These are phyloP conservation scores for Aegilops speltoides DNA, from an alignment of 176 grass and related monocot species.

Conservation along the genomic window DNA sequence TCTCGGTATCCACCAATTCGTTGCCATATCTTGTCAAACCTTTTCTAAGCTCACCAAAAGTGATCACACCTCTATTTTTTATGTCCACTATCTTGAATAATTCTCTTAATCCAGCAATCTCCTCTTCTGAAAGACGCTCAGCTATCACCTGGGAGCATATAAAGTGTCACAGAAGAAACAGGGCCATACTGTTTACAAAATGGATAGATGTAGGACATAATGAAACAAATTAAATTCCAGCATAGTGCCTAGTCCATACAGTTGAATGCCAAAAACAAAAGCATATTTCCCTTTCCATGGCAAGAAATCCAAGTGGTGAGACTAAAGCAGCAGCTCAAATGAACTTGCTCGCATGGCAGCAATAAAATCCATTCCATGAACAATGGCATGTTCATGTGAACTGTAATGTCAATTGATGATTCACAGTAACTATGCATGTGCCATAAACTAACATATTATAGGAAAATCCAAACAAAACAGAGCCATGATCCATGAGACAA, in stretches of 20 bases:
- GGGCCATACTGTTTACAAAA: neutral
- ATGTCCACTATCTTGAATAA: conserved; percentile 85
- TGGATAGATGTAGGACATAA: neutral
- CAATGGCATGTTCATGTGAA: neutral
- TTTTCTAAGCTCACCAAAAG: conserved; percentile 77
- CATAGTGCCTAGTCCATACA: conserved; percentile 12
- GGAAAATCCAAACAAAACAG: neutral
- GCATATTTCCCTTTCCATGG: neutral
- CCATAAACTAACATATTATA: neutral
- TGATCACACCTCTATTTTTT: conserved; percentile 70
- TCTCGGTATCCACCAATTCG: conserved; percentile 60
- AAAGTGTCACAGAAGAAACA: conserved; percentile 21
- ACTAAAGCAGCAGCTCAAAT: neutral
- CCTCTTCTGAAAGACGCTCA: conserved; percentile 89
- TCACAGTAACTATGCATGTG: neutral
- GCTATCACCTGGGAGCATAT: conserved; percentile 69
- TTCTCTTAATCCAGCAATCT: conserved; percentile 94
- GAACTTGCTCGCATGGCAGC: neutral
- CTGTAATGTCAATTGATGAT: neutral
- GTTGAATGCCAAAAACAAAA: neutral
- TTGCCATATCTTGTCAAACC: conserved; percentile 79
- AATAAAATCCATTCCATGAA: neutral
- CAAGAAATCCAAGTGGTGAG: conserved; percentile 4
- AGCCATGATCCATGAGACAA: neutral
- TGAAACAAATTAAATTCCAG: neutral